Conservation (phyloP, 805 yeast genomes). For the Yarrowia deformans region DNA sequence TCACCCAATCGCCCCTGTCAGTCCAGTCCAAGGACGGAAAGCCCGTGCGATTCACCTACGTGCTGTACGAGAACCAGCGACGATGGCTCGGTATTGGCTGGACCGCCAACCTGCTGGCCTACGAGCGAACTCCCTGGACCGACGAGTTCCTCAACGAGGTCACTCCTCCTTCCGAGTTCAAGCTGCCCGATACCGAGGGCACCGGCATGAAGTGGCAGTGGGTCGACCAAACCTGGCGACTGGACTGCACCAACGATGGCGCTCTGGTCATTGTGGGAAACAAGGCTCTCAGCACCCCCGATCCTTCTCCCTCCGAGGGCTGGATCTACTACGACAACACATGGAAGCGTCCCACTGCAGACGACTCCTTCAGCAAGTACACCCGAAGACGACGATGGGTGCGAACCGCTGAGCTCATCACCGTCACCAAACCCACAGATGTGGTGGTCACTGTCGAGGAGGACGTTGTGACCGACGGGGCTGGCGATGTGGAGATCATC, state of each 20-base stretch:
- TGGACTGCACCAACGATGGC: slow-evolving; percentile 89
- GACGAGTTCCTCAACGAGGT: slow-evolving; percentile 92
- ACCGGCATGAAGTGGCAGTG: slow-evolving; percentile 88
- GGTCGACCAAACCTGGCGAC: slow-evolving; percentile 92
- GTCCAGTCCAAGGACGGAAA: slow-evolving; percentile 52
- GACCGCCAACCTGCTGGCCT: slow-evolving; percentile 89
- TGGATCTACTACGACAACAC: slow-evolving; percentile 89
- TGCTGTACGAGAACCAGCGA: slow-evolving; percentile 91
- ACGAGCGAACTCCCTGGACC: slow-evolving; percentile 97
- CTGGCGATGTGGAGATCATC: slow-evolving; percentile 33
- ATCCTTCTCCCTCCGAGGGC: slow-evolving; percentile 81
- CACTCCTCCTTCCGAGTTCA: slow-evolving; percentile 75
- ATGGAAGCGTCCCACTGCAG: slow-evolving; percentile 91
- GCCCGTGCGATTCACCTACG: slow-evolving; percentile 86
- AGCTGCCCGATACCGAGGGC: slow-evolving; percentile 74
- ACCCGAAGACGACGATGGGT: slow-evolving; percentile 97
- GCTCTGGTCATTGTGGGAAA: slow-evolving; percentile 67
- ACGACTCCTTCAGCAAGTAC: slow-evolving; percentile 86
- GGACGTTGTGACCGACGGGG: slow-evolving; percentile 16
- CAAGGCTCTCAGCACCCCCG: slow-evolving; percentile 57
- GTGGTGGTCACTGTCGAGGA: slow-evolving; percentile 14
- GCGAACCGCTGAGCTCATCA: slow-evolving; percentile 69
- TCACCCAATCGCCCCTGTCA: slow-evolving; percentile 44
- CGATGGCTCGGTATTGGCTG: slow-evolving; percentile 98
- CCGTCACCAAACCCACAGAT: slow-evolving; percentile 36